These are phyloP conservation scores for Quercus suber DNA, from an alignment of 306 rosid genomes.

Conservation along the genomic window DNA sequence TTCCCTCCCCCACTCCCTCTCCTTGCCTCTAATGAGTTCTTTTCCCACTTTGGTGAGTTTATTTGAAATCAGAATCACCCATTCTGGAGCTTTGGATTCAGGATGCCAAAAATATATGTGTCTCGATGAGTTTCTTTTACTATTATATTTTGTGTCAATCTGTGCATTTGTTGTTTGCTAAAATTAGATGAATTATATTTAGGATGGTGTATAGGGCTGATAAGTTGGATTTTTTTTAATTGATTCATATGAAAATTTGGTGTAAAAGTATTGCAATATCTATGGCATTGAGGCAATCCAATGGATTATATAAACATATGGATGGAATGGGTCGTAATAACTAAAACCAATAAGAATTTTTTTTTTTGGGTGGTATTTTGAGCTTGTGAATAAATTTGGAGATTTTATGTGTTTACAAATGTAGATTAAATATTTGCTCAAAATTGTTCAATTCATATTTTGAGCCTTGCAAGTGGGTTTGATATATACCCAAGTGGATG, in stretches of 20 bases:
- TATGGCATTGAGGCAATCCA: neutral
- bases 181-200: neutral
- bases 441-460: neutral
- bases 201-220: neutral
- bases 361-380: neutral
- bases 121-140: conserved; percentile 52
- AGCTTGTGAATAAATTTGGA: neutral
- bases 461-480: neutral
- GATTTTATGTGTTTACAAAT: no score
- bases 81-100: conserved; percentile 87
- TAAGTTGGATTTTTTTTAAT: neutral
- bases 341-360: no score
- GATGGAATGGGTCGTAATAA: neutral
- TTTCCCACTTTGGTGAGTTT: no score
- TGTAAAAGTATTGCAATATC: neutral
- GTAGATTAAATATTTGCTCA: neutral
- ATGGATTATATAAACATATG: neutral
- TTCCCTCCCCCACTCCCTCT: no score
- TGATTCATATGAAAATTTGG: neutral
- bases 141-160: neutral
- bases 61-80: no score
- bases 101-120: conserved; percentile 77
- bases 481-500: neutral
- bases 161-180: neutral
- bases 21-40: no score